phyloP scores from a whole-genome alignment of 164 flowering plant species.

The Nymphaea thermarum region DNA sequence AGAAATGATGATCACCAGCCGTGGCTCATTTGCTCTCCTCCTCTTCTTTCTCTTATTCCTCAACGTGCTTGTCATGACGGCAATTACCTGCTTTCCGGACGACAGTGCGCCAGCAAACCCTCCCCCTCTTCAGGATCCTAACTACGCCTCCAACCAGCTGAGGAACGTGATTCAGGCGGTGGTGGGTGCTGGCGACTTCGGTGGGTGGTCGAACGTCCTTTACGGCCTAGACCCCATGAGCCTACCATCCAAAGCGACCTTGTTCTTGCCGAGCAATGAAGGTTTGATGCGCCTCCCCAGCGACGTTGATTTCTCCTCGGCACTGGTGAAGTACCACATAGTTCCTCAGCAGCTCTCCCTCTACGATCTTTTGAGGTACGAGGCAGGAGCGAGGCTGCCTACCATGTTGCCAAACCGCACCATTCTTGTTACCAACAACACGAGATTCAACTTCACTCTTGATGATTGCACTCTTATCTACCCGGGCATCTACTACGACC shows the following conservation, averaged over 20 bases:
- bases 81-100: neutral
- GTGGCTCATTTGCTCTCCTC: neutral
- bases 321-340: conserved; percentile 12
- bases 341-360: conserved; percentile 15
- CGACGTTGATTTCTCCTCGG: neutral
- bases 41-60: neutral
- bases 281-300: conserved; percentile 3
- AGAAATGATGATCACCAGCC: no score
- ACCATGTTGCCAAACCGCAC: conserved; percentile 14
- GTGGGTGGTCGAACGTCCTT: conserved; percentile 29
- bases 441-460: conserved; percentile 10
- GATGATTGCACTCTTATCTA: conserved; percentile 7
- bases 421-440: conserved; percentile 16
- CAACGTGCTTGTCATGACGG: neutral
- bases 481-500: conserved; percentile 14
- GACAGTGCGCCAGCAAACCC: neutral
- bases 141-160: neutral
- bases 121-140: neutral
- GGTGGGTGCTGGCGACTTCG: conserved; percentile 34
- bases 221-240: conserved; percentile 15
- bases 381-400: conserved; percentile 12
- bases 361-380: conserved; percentile 8
- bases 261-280: conserved; percentile 35
- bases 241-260: conserved; percentile 30
- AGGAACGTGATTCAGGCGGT: conserved; percentile 34